Conservation (phyloP, 2,329 filamentous ascomycete genomes). For the Cordyceps cateniannulata region DNA sequence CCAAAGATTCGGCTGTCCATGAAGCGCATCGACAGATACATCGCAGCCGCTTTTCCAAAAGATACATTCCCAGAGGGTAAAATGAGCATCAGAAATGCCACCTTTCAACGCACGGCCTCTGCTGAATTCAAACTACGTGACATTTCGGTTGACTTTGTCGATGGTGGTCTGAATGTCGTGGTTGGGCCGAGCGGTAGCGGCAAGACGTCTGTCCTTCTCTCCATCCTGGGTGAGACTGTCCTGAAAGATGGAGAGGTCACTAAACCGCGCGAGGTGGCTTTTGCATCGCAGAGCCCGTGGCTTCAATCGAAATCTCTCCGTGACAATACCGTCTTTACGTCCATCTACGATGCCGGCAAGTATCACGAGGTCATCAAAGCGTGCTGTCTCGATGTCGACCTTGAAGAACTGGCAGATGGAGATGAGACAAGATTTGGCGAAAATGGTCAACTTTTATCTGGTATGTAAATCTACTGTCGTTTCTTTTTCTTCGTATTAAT, state of each 20-base stretch:
- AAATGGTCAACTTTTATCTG: conserved; percentile 47
- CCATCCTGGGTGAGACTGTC: conserved; percentile 49
- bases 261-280: conserved; percentile 45
- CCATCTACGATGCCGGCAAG: conserved; percentile 32
- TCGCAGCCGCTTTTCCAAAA: conserved; percentile 44
- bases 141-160: conserved; percentile 43
- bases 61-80: conserved; percentile 39
- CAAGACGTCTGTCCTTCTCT: conserved; percentile 49
- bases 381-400: conserved; percentile 45
- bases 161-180: conserved; percentile 48
- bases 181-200: conserved; percentile 49
- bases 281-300: conserved; percentile 51
- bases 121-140: conserved; percentile 43
- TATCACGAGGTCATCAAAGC: conserved; percentile 50
- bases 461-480: conserved; percentile 18
- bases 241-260: conserved; percentile 41
- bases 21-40: too few species aligned
- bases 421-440: conserved; percentile 48
- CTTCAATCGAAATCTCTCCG: conserved; percentile 49
- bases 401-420: conserved; percentile 42
- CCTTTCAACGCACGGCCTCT: conserved; percentile 42
- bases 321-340: conserved; percentile 50
- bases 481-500: background rate
- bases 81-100: conserved; percentile 39
- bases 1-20: too few species aligned